Evolutionary conservation across 108 stramenopile species (phyloP).

Genomic region (Stephanodiscus triporus): DNA sequence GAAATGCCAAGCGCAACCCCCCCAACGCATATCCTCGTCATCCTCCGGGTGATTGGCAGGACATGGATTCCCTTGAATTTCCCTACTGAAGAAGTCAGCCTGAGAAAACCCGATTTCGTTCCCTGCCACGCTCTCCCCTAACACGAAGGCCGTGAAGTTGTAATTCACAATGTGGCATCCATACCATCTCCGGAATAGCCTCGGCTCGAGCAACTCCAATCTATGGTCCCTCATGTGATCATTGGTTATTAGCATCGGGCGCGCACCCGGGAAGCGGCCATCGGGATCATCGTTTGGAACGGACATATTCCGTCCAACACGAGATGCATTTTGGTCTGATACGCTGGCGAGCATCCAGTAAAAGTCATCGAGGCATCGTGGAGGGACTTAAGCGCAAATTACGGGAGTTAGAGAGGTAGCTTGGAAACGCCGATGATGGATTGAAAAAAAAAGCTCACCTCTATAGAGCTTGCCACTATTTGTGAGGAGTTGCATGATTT

Average conservation of each 20-base stretch:
- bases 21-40: too few relatives aligned
- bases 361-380: slow-evolving; percentile 77
- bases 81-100: slow-evolving; percentile 87
- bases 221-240: slow-evolving; percentile 90
- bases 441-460: slow-evolving; percentile 8
- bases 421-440: neutral
- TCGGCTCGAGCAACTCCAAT: slow-evolving; percentile 74
- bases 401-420: neutral
- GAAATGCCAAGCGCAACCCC: slow-evolving; percentile 79
- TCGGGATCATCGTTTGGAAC: slow-evolving; percentile 55
- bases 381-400: slow-evolving; percentile 46
- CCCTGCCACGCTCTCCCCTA: slow-evolving; percentile 56
- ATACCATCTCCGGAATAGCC: slow-evolving; percentile 84
- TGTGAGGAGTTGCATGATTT: slow-evolving; percentile 48
- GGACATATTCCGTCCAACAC: slow-evolving; percentile 54
- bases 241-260: slow-evolving; percentile 83
- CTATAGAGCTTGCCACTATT: slow-evolving; percentile 49
- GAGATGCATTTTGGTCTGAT: slow-evolving; percentile 61
- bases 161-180: slow-evolving; percentile 84
- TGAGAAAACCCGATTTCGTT: slow-evolving; percentile 73
- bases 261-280: slow-evolving; percentile 75
- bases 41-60: slow-evolving; percentile 2
- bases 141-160: slow-evolving; percentile 77
- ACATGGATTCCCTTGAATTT: slow-evolving; percentile 75
- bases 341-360: slow-evolving; percentile 90